A percentile compares a stretch with the other conserved stretches of the same genome.
Conservation (phyloP, 345 rosid species). For the Firmiana major region DNA sequence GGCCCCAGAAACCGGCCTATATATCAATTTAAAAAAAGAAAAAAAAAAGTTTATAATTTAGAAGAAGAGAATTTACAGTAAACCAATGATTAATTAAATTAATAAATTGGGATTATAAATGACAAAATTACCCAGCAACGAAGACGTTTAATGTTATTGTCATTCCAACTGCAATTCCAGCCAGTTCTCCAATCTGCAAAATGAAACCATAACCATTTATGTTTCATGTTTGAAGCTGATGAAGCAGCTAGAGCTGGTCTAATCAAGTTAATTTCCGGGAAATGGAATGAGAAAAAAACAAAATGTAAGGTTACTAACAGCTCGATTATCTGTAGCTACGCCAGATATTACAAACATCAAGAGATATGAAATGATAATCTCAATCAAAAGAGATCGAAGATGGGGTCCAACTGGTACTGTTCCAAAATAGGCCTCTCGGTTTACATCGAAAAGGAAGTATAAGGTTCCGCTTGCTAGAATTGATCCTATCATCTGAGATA, state of each 20-base stretch:
- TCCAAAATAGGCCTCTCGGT: slow-evolving; percentile 33
- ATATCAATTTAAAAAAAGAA: slow-evolving; percentile 20
- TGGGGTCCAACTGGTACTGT: slow-evolving; percentile 49
- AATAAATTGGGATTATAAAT: background rate
- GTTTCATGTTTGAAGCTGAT: background rate
- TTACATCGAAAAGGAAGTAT: slow-evolving; percentile 19
- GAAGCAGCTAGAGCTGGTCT: background rate
- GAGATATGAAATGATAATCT: slow-evolving; percentile 47
- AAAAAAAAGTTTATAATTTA: background rate
- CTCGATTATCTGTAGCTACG: slow-evolving; percentile 31
- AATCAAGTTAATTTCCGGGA: background rate
- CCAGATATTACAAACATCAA: slow-evolving; percentile 54
- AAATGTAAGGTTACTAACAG: slow-evolving; percentile 21
- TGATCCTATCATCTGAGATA: slow-evolving; percentile 43
- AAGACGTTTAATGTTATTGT: slow-evolving; percentile 44
- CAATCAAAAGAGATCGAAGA: slow-evolving; percentile 35
- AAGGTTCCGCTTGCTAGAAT: slow-evolving; percentile 43
- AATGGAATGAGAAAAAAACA: background rate
- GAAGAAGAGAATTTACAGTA: background rate
- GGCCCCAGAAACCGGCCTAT: slow-evolving; percentile 62
- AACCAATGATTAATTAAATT: background rate
- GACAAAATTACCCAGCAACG: slow-evolving; percentile 42
- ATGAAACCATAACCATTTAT: background rate
- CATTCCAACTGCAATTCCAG: slow-evolving; percentile 57
- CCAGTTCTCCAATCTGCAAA: slow-evolving; percentile 38